Conservation (phyloP, 176 grass and related monocot genomes). For the Carex scoparia region DNA sequence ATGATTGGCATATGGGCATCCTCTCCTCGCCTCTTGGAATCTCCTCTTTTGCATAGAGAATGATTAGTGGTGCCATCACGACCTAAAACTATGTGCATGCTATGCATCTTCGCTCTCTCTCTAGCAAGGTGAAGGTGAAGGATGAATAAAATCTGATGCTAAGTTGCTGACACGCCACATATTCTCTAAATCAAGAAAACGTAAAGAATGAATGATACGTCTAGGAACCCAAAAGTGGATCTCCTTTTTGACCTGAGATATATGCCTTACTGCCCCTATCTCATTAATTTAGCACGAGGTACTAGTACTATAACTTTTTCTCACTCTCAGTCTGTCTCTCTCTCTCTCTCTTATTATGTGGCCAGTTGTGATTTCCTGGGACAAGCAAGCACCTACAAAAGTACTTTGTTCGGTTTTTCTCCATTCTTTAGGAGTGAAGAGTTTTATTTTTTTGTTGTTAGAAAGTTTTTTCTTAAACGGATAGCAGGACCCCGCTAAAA, state of each 20-base stretch:
- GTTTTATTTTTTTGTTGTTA: neutral
- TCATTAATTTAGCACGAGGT: slow-evolving; percentile 22
- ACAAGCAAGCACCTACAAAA: slow-evolving; percentile 25
- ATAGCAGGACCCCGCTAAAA: neutral
- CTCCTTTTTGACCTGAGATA: slow-evolving; percentile 26
- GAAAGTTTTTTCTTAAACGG: neutral
- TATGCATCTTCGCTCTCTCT: slow-evolving; percentile 4
- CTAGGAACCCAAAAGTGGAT: slow-evolving; percentile 23
- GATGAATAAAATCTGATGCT: slow-evolving; percentile 26
- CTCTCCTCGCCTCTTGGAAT: slow-evolving; percentile 22
- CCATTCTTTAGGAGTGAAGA: neutral
- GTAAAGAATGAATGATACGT: slow-evolving; percentile 25
- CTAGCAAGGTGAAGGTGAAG: neutral
- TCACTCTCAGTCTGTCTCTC: neutral
- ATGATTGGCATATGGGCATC: slow-evolving; percentile 23
- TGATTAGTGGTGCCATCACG: slow-evolving; percentile 26
- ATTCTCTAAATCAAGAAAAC: slow-evolving; percentile 27
- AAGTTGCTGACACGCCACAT: slow-evolving; percentile 26
- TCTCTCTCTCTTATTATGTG: slow-evolving; percentile 11
- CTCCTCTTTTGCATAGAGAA: slow-evolving; percentile 20
- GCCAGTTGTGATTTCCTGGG: slow-evolving; percentile 24
- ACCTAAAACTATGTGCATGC: slow-evolving; percentile 16
- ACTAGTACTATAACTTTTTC: neutral
- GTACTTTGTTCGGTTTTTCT: slow-evolving; percentile 19
- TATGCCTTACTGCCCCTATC: slow-evolving; percentile 13